phyloP scores from a whole-genome alignment of 441 rosid species.

The Cnidoscolus chayamansa region DNA sequence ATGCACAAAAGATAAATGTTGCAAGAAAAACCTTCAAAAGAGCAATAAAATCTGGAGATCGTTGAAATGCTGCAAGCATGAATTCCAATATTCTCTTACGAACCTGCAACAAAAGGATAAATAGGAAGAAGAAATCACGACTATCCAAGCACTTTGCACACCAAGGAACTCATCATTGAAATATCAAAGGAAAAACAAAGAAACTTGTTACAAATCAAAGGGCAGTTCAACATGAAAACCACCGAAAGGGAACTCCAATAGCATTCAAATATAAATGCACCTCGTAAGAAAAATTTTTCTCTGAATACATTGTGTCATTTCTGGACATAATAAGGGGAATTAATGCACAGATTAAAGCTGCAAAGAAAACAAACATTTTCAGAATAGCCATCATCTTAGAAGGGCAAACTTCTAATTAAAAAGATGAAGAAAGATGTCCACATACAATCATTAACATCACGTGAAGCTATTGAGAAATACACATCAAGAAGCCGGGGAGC shows the following conservation, averaged over 20 bases:
- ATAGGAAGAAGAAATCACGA: constrained; percentile 8
- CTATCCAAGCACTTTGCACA: not conserved
- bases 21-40: constrained; percentile 59
- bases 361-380: constrained; percentile 24
- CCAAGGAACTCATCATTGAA: not conserved
- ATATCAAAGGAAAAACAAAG: not conserved
- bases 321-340: constrained; percentile 86
- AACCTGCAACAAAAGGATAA: constrained; percentile 42
- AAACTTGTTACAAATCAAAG: not conserved
- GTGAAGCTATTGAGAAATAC: constrained; percentile 35
- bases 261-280: constrained; percentile 33
- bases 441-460: constrained; percentile 35
- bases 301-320: constrained; percentile 70
- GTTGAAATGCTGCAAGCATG: constrained; percentile 82
- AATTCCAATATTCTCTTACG: constrained; percentile 79
- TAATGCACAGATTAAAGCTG: constrained; percentile 86
- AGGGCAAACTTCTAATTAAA: constrained; percentile 1
- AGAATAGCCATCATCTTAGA: constrained; percentile 18
- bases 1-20: constrained; percentile 12
- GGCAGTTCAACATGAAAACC: constrained; percentile 6
- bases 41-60: constrained; percentile 75
- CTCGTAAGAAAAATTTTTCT: constrained; percentile 72
- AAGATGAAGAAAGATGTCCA: constrained; percentile 9
- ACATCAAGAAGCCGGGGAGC: too few relatives aligned
- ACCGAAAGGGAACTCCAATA: constrained; percentile 11